phyloP scores from a whole-genome alignment of 208 protist genomes.

The Zelonia costaricensis region DNA sequence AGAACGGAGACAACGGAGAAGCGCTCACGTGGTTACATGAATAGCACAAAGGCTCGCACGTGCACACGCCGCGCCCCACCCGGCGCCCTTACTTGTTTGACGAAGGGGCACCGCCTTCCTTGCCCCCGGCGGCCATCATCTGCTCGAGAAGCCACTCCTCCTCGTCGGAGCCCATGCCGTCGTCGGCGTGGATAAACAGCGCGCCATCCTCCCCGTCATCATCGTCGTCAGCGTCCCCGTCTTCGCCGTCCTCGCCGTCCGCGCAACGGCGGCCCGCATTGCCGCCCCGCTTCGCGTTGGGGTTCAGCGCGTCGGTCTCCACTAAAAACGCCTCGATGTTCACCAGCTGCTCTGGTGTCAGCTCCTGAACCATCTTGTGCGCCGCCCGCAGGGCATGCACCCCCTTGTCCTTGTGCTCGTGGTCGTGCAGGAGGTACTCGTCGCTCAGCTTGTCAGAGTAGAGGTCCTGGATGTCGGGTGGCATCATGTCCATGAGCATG shows the following conservation, averaged over 20 bases:
- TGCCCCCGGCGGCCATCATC: slow-evolving; percentile 45
- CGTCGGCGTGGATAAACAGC: slow-evolving; percentile 60
- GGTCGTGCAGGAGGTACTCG: slow-evolving; percentile 23
- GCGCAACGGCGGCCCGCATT: neutral
- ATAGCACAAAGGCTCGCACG: no score
- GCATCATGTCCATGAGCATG: slow-evolving; percentile 53
- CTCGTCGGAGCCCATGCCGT: slow-evolving; percentile 65
- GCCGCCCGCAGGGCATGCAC: slow-evolving; percentile 30
- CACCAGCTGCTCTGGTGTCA: slow-evolving; percentile 40
- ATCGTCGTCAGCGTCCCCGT: slow-evolving; percentile 2
- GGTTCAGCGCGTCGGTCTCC: slow-evolving; percentile 25
- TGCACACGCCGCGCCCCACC: no score
- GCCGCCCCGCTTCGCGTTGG: neutral
- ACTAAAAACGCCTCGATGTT: slow-evolving; percentile 38
- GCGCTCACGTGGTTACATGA: no score
- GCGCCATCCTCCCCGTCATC: neutral
- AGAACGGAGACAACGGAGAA: no score
- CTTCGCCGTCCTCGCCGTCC: neutral
- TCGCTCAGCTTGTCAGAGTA: slow-evolving; percentile 42
- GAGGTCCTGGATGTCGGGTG: slow-evolving; percentile 37
- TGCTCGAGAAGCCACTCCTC: slow-evolving; percentile 86
- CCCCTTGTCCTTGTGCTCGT: slow-evolving; percentile 22
- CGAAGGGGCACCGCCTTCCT: neutral
- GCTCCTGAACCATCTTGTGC: slow-evolving; percentile 36
- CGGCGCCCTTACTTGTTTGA: no score